Percentiles rank a stretch among this genome's conserved stretches.
Conservation (phyloP, 129 eudicot genomes). For the Glebionis coronaria region DNA sequence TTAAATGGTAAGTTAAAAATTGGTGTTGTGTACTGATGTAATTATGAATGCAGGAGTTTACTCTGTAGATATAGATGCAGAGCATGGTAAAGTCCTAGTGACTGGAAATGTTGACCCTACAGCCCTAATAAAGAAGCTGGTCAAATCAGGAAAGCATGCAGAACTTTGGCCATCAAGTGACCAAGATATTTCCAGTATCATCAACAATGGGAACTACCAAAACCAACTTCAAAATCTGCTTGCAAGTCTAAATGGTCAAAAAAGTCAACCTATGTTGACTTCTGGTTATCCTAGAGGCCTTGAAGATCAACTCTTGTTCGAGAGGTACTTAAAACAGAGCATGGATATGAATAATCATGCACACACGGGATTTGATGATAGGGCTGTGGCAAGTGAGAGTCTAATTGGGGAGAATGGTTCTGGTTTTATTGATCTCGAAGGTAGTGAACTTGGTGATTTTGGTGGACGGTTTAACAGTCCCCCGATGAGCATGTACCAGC, state of each 20-base stretch:
- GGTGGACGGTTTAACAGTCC: slow-evolving; percentile 32
- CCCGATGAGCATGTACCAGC: slow-evolving; percentile 35
- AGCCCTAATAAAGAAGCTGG: slow-evolving; percentile 52
- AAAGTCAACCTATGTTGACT: slow-evolving; percentile 30
- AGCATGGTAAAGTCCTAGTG: slow-evolving; percentile 58
- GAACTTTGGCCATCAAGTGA: slow-evolving; percentile 45
- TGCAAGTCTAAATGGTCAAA: slow-evolving; percentile 21
- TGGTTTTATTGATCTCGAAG: slow-evolving; percentile 26
- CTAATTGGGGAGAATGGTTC: slow-evolving; percentile 19
- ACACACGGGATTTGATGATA: slow-evolving; percentile 30
- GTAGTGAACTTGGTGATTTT: slow-evolving; percentile 23
- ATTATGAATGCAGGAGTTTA: slow-evolving; percentile 58
- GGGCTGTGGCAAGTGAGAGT: no score
- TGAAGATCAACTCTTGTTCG: slow-evolving; percentile 34
- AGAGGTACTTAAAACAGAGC: slow-evolving; percentile 35
- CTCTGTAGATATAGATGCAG: slow-evolving; percentile 52
- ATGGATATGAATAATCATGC: slow-evolving; percentile 32
- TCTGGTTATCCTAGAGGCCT: slow-evolving; percentile 22
- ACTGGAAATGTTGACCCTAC: slow-evolving; percentile 61
- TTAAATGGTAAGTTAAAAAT: background rate
- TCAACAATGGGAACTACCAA: slow-evolving; percentile 29
- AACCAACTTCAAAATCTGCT: slow-evolving; percentile 27
- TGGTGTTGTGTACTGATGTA: slow-evolving; percentile 13
- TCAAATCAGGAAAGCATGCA: slow-evolving; percentile 73
- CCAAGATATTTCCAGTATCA: slow-evolving; percentile 16